These are phyloP conservation scores for Eutrema yunnanense DNA, from an alignment of 345 rosid genomes.

Conservation along the genomic window DNA sequence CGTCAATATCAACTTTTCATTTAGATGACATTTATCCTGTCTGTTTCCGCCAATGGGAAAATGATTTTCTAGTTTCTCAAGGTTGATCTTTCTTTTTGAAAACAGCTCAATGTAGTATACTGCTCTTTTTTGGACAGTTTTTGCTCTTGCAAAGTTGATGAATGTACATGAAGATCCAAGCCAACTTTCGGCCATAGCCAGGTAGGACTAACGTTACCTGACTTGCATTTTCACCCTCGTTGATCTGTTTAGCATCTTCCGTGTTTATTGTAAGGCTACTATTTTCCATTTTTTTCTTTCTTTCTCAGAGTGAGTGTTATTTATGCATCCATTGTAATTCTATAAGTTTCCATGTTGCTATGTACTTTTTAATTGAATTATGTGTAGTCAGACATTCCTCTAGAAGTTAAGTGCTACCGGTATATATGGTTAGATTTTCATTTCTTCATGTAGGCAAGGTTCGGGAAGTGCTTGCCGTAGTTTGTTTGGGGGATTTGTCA, in stretches of 20 bases:
- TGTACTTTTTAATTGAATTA: background rate
- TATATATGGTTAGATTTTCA: slow-evolving; percentile 1
- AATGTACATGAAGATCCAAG: slow-evolving; percentile 75
- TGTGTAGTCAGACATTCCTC: background rate
- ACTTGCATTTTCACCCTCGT: background rate
- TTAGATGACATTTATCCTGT: background rate
- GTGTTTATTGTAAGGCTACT: background rate
- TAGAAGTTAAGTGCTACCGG: background rate
- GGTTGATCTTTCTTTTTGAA: background rate
- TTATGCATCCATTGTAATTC: background rate
- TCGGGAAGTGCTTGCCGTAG: slow-evolving; percentile 99
- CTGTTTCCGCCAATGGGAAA: background rate
- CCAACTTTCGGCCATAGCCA: slow-evolving; percentile 88
- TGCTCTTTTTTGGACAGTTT: slow-evolving; percentile 40
- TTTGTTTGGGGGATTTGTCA: slow-evolving; percentile 90
- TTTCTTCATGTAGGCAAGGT: slow-evolving; percentile 64
- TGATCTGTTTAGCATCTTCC: background rate
- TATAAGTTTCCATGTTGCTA: background rate
- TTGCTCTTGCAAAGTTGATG: slow-evolving; percentile 88
- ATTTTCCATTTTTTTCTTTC: background rate
- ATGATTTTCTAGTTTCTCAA: background rate
- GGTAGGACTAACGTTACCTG: slow-evolving; percentile 35
- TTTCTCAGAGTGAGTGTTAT: background rate
- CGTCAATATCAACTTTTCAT: no score
- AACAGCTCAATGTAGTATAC: background rate